phyloP scores from a whole-genome alignment of 2,329 filamentous ascomycete genomes.

The Pseudocercospora pini-densiflorae region DNA sequence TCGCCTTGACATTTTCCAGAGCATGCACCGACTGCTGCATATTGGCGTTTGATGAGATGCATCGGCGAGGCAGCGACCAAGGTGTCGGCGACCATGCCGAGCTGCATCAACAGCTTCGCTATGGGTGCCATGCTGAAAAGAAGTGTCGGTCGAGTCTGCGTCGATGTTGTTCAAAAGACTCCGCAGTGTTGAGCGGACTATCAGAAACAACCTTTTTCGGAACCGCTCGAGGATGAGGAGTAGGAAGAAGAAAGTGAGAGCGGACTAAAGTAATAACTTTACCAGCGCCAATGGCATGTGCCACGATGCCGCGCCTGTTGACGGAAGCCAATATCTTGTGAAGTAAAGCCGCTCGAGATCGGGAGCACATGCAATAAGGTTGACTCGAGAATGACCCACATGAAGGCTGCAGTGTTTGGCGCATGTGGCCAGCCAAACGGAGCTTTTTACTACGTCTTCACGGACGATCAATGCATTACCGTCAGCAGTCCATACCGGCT shows the following conservation, averaged over 20 bases:
- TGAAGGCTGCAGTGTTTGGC: not conserved
- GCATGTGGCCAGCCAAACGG: not conserved
- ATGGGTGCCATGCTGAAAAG: not conserved
- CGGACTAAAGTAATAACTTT: conserved; percentile 2
- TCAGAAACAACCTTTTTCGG: not conserved
- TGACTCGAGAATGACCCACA: not conserved
- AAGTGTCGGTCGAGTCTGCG: not conserved
- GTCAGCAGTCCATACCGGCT: not conserved
- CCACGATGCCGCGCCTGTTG: conserved; percentile 2
- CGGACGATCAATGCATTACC: not conserved
- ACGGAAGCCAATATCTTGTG: not conserved
- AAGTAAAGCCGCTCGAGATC: not conserved
- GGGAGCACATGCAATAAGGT: not conserved
- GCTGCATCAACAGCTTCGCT: not conserved
- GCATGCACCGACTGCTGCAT: conserved; percentile 23
- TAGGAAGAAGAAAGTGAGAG: not conserved
- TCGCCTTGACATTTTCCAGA: conserved; percentile 24
- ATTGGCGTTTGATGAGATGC: conserved; percentile 18
- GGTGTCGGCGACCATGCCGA: not conserved
- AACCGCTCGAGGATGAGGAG: not conserved
- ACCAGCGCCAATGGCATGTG: not conserved
- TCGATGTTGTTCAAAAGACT: not conserved
- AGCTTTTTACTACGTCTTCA: not conserved
- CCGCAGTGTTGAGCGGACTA: not conserved
- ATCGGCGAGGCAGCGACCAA: conserved; percentile 17